A percentile compares a stretch with the other conserved stretches of the same genome.
Evolutionary conservation across 2,329 filamentous ascomycete species (phyloP).

Genomic region (Calonectria leucothoes): DNA sequence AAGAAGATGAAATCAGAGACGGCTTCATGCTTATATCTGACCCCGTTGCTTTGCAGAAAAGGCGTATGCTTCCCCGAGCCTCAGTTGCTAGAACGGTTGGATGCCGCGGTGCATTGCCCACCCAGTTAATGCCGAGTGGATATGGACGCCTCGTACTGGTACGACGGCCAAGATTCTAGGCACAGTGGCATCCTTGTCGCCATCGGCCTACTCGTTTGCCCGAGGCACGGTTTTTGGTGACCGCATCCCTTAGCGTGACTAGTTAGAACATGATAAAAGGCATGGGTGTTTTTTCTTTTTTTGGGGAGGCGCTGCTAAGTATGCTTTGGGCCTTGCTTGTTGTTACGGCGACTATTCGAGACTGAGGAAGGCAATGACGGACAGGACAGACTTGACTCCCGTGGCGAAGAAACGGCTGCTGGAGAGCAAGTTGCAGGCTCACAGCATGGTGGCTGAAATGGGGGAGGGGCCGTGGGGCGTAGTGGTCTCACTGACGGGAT

Average conservation of each 20-base stretch:
- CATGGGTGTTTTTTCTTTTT: conserved; percentile 1
- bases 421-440: conserved; percentile 16
- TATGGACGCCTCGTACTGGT: conserved; percentile 31
- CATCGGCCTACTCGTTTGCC: conserved; percentile 25
- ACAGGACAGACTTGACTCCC: conserved; percentile 6
- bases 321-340: conserved; percentile 32
- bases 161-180: conserved; percentile 30
- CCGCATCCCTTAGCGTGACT: conserved; percentile 17
- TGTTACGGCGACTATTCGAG: neutral
- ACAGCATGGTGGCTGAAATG: conserved; percentile 27
- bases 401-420: conserved; percentile 22
- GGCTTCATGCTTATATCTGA: neutral
- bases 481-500: conserved; percentile 16
- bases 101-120: conserved; percentile 7
- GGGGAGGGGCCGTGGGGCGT: conserved; percentile 1
- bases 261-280: conserved; percentile 18
- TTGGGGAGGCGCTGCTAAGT: conserved; percentile 13
- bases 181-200: conserved; percentile 23
- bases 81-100: conserved; percentile 6
- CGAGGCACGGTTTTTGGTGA: conserved; percentile 21
- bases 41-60: conserved; percentile 2
- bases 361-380: neutral
- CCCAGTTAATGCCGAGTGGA: conserved; percentile 15
- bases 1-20: neutral
- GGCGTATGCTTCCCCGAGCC: neutral